These are phyloP conservation scores for Corchorus capsularis DNA, from an alignment of 345 rosid genomes.

Conservation along the genomic window DNA sequence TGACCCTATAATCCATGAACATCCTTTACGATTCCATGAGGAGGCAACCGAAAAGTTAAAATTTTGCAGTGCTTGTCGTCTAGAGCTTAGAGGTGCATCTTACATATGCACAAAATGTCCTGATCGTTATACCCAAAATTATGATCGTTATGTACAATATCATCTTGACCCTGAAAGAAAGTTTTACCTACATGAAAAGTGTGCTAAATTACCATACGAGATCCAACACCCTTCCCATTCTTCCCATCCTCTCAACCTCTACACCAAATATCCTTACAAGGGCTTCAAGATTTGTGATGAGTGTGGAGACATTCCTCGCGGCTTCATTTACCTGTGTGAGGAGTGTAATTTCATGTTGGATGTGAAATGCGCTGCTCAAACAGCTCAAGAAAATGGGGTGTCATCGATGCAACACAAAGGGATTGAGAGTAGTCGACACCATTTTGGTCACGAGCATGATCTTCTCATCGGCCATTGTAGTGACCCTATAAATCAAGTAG, in stretches of 20 bases:
- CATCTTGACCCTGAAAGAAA: too few species aligned
- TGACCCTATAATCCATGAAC: background rate
- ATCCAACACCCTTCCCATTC: constrained; percentile 7
- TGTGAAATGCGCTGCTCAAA: background rate
- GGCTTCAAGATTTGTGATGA: background rate
- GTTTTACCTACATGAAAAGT: constrained; percentile 7
- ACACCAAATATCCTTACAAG: background rate
- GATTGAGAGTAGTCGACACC: background rate
- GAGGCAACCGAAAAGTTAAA: too few species aligned
- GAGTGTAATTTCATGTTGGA: background rate
- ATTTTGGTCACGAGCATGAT: background rate
- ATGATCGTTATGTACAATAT: too few species aligned
- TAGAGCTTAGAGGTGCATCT: background rate
- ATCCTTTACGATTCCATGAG: background rate
- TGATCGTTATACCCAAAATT: too few species aligned
- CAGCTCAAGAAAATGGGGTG: too few species aligned
- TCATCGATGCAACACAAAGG: too few species aligned
- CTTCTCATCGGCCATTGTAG: background rate
- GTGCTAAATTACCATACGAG: background rate
- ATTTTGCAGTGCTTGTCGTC: background rate
- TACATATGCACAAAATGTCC: background rate
- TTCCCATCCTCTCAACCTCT: background rate
- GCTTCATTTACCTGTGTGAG: background rate
- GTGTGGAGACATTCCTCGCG: background rate
- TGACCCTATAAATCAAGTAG: background rate